Percentiles rank a stretch among this genome's conserved stretches.
Evolutionary conservation across 805 yeast species (phyloP).

Genomic region (Grigorovia humatica): DNA sequence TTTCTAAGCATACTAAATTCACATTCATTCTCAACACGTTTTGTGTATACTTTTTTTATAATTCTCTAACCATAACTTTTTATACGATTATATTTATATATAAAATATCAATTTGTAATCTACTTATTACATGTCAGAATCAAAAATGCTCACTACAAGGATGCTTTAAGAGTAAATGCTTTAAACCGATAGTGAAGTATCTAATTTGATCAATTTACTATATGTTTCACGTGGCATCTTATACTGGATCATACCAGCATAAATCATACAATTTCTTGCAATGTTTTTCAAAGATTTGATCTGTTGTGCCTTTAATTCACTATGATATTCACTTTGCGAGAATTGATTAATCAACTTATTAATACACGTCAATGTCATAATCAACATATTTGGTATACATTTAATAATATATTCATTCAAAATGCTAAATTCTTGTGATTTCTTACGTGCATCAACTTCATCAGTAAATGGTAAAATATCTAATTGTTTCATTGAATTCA

Average conservation of each 20-base stretch:
- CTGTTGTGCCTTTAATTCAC: slow-evolving; percentile 43
- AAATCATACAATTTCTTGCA: slow-evolving; percentile 84
- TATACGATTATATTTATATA: no score
- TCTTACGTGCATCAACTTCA: slow-evolving; percentile 32
- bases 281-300: slow-evolving; percentile 44
- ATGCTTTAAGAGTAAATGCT: no score
- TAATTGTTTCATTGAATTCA: slow-evolving; percentile 46
- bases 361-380: slow-evolving; percentile 72
- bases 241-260: slow-evolving; percentile 90
- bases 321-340: slow-evolving; percentile 30
- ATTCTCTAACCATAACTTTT: no score
- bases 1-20: background rate
- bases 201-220: slow-evolving; percentile 56
- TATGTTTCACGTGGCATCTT: slow-evolving; percentile 82
- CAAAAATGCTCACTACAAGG: no score
- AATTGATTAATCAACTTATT: slow-evolving; percentile 44
- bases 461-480: slow-evolving; percentile 50
- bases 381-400: slow-evolving; percentile 68
- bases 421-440: slow-evolving; percentile 56
- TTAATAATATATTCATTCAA: slow-evolving; percentile 64
- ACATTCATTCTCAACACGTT: background rate
- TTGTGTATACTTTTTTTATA: no score
- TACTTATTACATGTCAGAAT: no score
- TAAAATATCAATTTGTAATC: no score
- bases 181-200: slow-evolving; percentile 28